phyloP scores from a whole-genome alignment of 306 rosid genomes.

The Abrus pulchellus region DNA sequence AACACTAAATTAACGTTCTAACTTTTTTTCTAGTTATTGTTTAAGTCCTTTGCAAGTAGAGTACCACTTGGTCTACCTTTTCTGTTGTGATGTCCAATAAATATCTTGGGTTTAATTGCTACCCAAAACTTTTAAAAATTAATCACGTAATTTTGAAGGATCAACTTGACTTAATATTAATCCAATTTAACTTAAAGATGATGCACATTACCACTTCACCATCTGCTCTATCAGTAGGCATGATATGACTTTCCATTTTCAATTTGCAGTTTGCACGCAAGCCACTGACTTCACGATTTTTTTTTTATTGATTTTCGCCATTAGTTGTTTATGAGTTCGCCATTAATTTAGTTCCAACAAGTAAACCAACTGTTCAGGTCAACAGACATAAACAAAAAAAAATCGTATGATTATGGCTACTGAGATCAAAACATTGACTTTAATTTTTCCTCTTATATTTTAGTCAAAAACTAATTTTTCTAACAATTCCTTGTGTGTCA shows the following conservation, averaged over 20 bases:
- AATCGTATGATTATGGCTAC: neutral
- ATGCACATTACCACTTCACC: neutral
- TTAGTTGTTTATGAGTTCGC: too few relatives aligned
- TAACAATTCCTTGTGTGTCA: neutral
- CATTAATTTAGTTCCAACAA: constrained; percentile 8
- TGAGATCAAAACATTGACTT: constrained; percentile 37
- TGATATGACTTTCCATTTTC: constrained; percentile 5
- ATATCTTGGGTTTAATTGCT: neutral
- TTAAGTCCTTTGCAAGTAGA: too few relatives aligned
- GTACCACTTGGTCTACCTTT: too few relatives aligned
- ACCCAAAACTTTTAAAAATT: neutral
- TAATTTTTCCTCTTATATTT: neutral
- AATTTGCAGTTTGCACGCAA: constrained; percentile 21
- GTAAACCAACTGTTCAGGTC: neutral
- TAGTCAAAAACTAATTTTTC: too few relatives aligned
- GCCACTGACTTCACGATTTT: neutral
- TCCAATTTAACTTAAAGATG: neutral
- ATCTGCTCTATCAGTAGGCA: neutral
- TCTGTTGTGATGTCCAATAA: too few relatives aligned
- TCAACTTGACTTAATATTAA: too few relatives aligned
- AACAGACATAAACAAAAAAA: neutral
- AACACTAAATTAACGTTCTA: neutral
- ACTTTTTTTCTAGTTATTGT: too few relatives aligned
- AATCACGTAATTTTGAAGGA: neutral
- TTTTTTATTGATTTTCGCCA: neutral